Percentiles rank a stretch among this genome's conserved stretches.
Evolutionary conservation across 495 filamentous ascomycete species (phyloP).

Genomic region (Baudoinia panamericana): DNA sequence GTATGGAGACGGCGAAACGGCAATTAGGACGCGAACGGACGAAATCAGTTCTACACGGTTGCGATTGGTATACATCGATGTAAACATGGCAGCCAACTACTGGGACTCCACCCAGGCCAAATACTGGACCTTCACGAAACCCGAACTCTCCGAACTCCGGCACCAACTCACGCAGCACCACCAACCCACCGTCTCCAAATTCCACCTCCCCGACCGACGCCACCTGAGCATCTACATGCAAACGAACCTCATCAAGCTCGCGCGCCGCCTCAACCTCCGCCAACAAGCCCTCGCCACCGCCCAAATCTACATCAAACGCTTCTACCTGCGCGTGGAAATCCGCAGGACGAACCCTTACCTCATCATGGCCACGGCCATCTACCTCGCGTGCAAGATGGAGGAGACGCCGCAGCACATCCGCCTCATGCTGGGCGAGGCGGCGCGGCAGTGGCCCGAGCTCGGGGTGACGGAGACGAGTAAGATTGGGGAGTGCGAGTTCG

Average conservation of each 20-base stretch:
- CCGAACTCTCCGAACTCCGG: slow-evolving; percentile 59
- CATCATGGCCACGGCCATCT: slow-evolving; percentile 77
- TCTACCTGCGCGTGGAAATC: slow-evolving; percentile 84
- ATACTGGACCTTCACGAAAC: slow-evolving; percentile 80
- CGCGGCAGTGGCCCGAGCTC: slow-evolving; percentile 77
- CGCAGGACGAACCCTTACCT: slow-evolving; percentile 89
- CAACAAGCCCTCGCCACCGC: slow-evolving; percentile 93
- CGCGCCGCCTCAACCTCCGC: slow-evolving; percentile 59
- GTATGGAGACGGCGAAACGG: no score
- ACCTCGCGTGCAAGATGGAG: slow-evolving; percentile 97
- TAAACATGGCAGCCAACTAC: slow-evolving; percentile 85
- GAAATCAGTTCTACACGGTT: no score
- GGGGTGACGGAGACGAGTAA: slow-evolving; percentile 71
- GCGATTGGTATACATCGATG: no score
- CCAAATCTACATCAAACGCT: slow-evolving; percentile 85
- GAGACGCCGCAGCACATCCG: slow-evolving; percentile 95
- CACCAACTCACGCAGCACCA: slow-evolving; percentile 61
- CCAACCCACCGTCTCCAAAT: slow-evolving; percentile 50
- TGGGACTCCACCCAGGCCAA: slow-evolving; percentile 88
- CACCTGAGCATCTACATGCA: slow-evolving; percentile 87
- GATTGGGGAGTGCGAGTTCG: slow-evolving; percentile 93
- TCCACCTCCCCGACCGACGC: slow-evolving; percentile 65
- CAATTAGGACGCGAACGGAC: no score
- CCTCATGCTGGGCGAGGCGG: slow-evolving; percentile 69
- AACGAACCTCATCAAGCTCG: slow-evolving; percentile 69